Base-by-base conservation (phyloP, 1,284 basidiomycete species). In the Naganishia albida region DNA sequence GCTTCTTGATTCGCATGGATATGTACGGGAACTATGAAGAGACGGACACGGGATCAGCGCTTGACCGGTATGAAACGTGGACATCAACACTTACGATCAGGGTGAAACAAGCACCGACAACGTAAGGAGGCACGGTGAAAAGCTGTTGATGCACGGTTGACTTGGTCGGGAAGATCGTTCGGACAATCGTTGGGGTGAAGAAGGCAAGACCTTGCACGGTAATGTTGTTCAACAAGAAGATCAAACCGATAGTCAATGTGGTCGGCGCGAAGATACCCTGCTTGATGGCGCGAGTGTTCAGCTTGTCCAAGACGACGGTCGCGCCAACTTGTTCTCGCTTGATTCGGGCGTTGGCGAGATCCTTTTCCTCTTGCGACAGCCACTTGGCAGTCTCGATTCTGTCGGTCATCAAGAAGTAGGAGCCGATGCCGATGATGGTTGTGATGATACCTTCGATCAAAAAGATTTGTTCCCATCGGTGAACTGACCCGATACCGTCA, bases 221-320 rank as follows among this genome's bases (percentile, higher is more conserved):
- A 43, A 78, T 73, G 72, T 81, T 81, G 70, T 78, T 72, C 57
- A 80, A 68, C 2, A 80, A 57, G 72, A 78, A 79, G 63, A 77
- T 75, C 18, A 74, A 40, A 1, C 75, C 71, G 34, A 70, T 66
- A n/a, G 69, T 60, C n/a, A 75, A 44, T 1, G 70, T 69, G 64
- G 69, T 68, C 42, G 70, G 68, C 44, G 69, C 68, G 38, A 68
- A 49, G 56, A 77, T 69, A 7, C 73, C 74, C 8, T 68, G 59
- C 13, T 64, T 34, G 42, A 76, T 52, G 20, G 72, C 70, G 16
- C 59, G 60, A 43, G 13, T 52, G 62, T 70, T 70, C 15, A 76
- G 43, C 63, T 66, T 66, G 63, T 78, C 76, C 51, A 77, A 66
- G 13, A 75, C 73, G 6, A 69, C 70, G 13, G 66, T 70, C 13